Conservation (phyloP, 306 rosid genomes). For the Albizia julibrissin region DNA sequence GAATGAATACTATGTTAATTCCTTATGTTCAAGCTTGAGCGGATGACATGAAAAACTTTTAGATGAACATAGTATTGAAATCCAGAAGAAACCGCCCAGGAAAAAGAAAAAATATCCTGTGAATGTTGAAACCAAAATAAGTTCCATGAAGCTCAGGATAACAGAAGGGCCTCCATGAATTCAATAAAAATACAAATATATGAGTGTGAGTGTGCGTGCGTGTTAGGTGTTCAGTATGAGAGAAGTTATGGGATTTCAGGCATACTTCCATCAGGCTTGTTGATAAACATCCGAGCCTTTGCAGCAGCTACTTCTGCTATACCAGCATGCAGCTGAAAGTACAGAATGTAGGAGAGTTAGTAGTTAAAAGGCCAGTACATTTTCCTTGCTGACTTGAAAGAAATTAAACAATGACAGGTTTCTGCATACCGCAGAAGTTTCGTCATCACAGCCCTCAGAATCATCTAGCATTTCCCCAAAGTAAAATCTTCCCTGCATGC, state of each 20-base stretch:
- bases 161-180: background rate
- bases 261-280: conserved; percentile 99
- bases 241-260: conserved; percentile 23
- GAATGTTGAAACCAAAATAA: background rate
- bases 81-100: background rate
- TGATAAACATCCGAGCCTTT: conserved; percentile 96
- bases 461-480: conserved; percentile 80
- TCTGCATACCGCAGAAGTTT: conserved; percentile 64
- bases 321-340: conserved; percentile 83
- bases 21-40: background rate
- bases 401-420: background rate
- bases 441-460: conserved; percentile 72
- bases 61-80: background rate
- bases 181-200: background rate
- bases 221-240: background rate
- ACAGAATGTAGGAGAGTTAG: conserved; percentile 36
- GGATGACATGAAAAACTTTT: background rate
- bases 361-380: conserved; percentile 12
- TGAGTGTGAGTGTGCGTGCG: background rate
- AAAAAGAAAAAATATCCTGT: background rate
- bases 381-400: conserved; percentile 20
- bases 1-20: background rate
- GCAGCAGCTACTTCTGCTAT: conserved; percentile 99
- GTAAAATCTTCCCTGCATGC: conserved; percentile 92
- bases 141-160: background rate